Evolutionary conservation across 1,284 basidiomycete genomes (phyloP).

Genomic region (Boletus hoseneyae): DNA sequence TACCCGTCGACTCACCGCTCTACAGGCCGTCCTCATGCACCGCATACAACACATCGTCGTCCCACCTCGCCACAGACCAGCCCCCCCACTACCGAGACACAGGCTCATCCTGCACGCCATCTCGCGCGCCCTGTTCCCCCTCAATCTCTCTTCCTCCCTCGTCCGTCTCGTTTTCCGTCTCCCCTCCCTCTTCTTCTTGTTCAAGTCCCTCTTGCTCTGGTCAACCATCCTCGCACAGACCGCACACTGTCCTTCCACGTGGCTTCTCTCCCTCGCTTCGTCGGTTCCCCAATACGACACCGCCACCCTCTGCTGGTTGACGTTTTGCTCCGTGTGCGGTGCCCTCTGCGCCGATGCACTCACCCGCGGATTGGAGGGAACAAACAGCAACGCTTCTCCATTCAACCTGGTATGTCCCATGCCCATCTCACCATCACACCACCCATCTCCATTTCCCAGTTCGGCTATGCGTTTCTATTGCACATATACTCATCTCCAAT

Average conservation of each 20-base stretch:
- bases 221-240: slow-evolving; percentile 55
- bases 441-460: slow-evolving; percentile 37
- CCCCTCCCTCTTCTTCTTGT: slow-evolving; percentile 59
- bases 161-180: slow-evolving; percentile 58
- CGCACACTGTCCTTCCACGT: slow-evolving; percentile 31
- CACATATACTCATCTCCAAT: slow-evolving; percentile 68
- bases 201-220: slow-evolving; percentile 56
- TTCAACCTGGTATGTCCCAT: slow-evolving; percentile 57
- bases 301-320: slow-evolving; percentile 65
- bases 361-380: slow-evolving; percentile 62
- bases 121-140: slow-evolving; percentile 49
- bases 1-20: slow-evolving; percentile 5
- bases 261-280: slow-evolving; percentile 36
- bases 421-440: not conserved
- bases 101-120: slow-evolving; percentile 31
- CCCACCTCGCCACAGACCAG: slow-evolving; percentile 48
- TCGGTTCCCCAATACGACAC: slow-evolving; percentile 54
- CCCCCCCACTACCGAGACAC: slow-evolving; percentile 14
- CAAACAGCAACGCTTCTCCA: slow-evolving; percentile 52
- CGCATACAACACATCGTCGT: slow-evolving; percentile 74
- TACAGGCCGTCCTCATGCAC: slow-evolving; percentile 64
- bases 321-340: slow-evolving; percentile 62
- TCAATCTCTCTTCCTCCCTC: slow-evolving; percentile 56
- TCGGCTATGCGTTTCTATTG: slow-evolving; percentile 70
- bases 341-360: slow-evolving; percentile 63